Conservation (phyloP, 768 basidiomycete genomes). For the Lactarius tabidus region DNA sequence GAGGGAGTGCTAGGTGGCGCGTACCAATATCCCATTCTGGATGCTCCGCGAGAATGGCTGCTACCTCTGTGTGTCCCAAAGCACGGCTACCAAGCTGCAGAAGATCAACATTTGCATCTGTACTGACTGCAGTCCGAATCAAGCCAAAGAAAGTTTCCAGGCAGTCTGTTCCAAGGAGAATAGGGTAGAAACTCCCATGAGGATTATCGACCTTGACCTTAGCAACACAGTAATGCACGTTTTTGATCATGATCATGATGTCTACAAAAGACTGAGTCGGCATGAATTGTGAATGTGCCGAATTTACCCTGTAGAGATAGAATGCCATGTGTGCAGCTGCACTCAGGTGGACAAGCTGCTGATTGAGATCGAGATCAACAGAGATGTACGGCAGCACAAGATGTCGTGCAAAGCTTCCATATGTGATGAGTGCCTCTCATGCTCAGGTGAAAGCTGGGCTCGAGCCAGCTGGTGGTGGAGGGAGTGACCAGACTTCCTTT, state of each 20-base stretch:
- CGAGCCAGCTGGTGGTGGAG: too few species aligned
- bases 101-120: neutral
- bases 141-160: conserved; percentile 24
- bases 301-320: conserved; percentile 17
- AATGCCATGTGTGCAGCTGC: conserved; percentile 2
- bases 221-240: conserved; percentile 37
- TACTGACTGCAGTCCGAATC: conserved; percentile 3
- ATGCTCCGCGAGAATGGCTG: neutral
- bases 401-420: neutral
- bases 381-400: neutral
- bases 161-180: conserved; percentile 28
- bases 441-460: too few species aligned
- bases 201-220: conserved; percentile 29
- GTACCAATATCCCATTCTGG: neutral
- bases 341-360: neutral
- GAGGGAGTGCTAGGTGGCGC: too few species aligned
- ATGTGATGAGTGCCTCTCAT: neutral
- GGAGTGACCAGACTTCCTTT: too few species aligned
- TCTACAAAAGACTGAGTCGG: conserved; percentile 33
- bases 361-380: neutral
- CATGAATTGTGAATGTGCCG: conserved; percentile 28
- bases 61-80: neutral
- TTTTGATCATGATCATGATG: conserved; percentile 39
- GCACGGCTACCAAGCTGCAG: conserved; percentile 3
- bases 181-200: conserved; percentile 21